These are phyloP conservation scores for Kurtzmaniella fragi DNA, from an alignment of 805 yeast genomes.

Conservation along the genomic window DNA sequence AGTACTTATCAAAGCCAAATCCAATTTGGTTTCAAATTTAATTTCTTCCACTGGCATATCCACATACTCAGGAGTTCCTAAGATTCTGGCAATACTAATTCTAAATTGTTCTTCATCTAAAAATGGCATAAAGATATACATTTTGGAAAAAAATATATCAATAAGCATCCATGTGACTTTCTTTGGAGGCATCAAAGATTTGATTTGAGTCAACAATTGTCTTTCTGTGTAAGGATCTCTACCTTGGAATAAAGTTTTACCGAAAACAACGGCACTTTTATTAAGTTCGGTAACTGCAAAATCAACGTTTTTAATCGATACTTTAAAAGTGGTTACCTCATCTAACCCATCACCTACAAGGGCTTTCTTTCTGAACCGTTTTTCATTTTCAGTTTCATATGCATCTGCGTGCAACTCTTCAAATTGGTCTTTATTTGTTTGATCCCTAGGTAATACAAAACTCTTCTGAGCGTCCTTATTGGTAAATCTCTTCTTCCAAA, in stretches of 20 bases:
- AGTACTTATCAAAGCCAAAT: slow-evolving; percentile 20
- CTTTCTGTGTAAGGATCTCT: slow-evolving; percentile 7
- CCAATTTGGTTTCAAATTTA: slow-evolving; percentile 16
- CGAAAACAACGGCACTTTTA: slow-evolving; percentile 2
- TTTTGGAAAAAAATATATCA: slow-evolving; percentile 20
- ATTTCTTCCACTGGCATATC: slow-evolving; percentile 15
- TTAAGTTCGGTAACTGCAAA: neutral
- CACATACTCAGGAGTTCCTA: slow-evolving; percentile 17
- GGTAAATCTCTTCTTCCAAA: slow-evolving; percentile 4
- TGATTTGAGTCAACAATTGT: slow-evolving; percentile 14
- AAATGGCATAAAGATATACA: slow-evolving; percentile 23
- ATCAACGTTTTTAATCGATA: neutral
- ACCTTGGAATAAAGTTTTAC: slow-evolving; percentile 6
- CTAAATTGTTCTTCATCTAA: slow-evolving; percentile 22
- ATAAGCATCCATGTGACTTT: slow-evolving; percentile 21
- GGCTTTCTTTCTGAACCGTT: slow-evolving; percentile 8
- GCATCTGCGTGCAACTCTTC: slow-evolving; percentile 1
- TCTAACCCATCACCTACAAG: slow-evolving; percentile 8
- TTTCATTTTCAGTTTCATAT: slow-evolving; percentile 2
- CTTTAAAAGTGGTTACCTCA: slow-evolving; percentile 7
- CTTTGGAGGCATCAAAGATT: slow-evolving; percentile 16
- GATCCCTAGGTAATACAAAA: neutral
- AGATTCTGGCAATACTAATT: slow-evolving; percentile 11
- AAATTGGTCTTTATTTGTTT: neutral
- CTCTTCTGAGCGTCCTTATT: neutral